Conservation (phyloP, 371 early-diverging fungal genomes). For the Rhizopus delemar region DNA sequence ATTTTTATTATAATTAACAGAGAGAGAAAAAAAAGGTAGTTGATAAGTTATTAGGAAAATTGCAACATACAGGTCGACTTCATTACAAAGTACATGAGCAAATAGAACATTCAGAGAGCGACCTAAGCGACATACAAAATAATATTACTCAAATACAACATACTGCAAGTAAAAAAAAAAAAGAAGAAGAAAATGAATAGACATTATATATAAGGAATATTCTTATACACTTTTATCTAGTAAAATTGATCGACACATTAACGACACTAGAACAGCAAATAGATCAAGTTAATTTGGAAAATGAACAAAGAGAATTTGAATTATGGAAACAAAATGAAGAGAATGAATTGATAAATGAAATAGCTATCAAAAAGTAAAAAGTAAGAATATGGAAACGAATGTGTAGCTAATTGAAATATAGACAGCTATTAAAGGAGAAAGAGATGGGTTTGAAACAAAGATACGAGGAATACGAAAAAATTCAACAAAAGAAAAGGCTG, state of each 20-base stretch:
- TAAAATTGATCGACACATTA: constrained; percentile 18
- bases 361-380: constrained; percentile 9
- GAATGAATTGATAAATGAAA: constrained; percentile 3
- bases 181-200: constrained; percentile 13
- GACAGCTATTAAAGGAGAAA: constrained; percentile 19
- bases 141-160: constrained; percentile 8
- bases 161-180: constrained; percentile 16
- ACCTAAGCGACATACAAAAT: constrained; percentile 9
- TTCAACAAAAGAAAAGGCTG: constrained; percentile 35
- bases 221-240: constrained; percentile 5
- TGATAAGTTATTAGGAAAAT: constrained; percentile 15
- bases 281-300: constrained; percentile 22
- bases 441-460: constrained; percentile 26
- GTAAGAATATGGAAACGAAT: neutral
- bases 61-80: constrained; percentile 14
- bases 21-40: constrained; percentile 2
- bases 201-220: neutral
- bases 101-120: constrained; percentile 4
- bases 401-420: neutral
- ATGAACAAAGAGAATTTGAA: constrained; percentile 35
- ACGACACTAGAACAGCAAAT: constrained; percentile 30
- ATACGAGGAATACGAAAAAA: constrained; percentile 35
- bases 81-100: constrained; percentile 18
- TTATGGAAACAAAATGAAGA: constrained; percentile 36
- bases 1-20: neutral